Conservation (phyloP, 1,284 basidiomycete species). For the Cutaneotrichosporon cavernicola region DNA sequence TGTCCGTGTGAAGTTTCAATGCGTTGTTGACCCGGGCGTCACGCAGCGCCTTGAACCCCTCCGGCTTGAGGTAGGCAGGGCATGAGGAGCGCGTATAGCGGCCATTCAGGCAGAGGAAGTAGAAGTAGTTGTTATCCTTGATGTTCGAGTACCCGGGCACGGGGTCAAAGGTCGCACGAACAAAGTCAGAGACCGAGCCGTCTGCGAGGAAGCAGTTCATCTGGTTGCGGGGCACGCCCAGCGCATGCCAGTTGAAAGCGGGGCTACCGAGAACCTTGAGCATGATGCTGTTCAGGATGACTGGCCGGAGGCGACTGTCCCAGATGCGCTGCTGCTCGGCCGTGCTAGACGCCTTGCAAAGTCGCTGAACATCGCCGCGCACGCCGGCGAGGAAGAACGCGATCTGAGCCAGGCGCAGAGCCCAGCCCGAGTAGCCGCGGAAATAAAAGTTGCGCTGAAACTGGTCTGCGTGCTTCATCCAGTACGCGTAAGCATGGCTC, state of each 20-base stretch:
- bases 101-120: conserved; percentile 66
- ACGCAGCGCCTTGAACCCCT: conserved; percentile 64
- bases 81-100: conserved; percentile 68
- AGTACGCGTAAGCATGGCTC: conserved; percentile 59
- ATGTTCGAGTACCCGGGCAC: conserved; percentile 59
- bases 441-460: conserved; percentile 71
- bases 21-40: conserved; percentile 59
- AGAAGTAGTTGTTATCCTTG: conserved; percentile 67
- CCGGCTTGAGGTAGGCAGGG: conserved; percentile 68
- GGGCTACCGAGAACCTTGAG: conserved; percentile 63
- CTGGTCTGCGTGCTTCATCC: conserved; percentile 65
- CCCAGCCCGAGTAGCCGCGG: conserved; percentile 70
- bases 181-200: conserved; percentile 62
- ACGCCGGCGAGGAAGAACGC: conserved; percentile 66
- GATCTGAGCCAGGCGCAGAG: conserved; percentile 65
- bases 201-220: conserved; percentile 67
- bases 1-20: conserved; percentile 75
- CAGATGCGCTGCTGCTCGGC: conserved; percentile 69
- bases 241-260: conserved; percentile 76
- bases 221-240: conserved; percentile 76
- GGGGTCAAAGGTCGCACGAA: conserved; percentile 66
- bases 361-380: conserved; percentile 59
- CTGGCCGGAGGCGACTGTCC: conserved; percentile 62
- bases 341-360: conserved; percentile 62
- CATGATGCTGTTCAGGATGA: conserved; percentile 67